Conservation (phyloP, 179 eudicot genomes). For the Vitellaria paradoxa region DNA sequence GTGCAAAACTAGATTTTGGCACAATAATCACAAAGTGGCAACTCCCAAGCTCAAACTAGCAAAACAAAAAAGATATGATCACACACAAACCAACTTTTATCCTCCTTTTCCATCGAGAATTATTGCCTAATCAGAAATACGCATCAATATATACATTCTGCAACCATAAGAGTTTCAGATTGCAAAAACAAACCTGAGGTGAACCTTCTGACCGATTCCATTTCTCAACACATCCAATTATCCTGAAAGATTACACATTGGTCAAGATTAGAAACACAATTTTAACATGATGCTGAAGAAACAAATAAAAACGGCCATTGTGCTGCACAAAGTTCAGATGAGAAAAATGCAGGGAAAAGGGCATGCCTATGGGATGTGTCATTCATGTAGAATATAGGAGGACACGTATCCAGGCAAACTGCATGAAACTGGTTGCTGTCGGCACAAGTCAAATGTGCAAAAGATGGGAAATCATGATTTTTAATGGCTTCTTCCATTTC, state of each 20-base stretch:
- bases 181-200: slow-evolving; percentile 68
- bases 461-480: slow-evolving; percentile 72
- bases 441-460: slow-evolving; percentile 69
- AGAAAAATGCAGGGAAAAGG: background rate
- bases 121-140: background rate
- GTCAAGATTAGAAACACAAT: background rate
- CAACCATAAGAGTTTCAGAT: background rate
- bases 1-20: background rate
- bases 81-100: background rate
- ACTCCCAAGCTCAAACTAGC: too few species aligned
- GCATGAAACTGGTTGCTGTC: slow-evolving; percentile 99
- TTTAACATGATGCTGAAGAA: background rate
- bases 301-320: background rate
- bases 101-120: too few species aligned
- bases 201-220: slow-evolving; percentile 90
- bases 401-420: slow-evolving; percentile 89
- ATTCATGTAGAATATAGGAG: slow-evolving; percentile 97
- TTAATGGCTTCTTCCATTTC: slow-evolving; percentile 92
- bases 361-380: slow-evolving; percentile 92
- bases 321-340: background rate
- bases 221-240: slow-evolving; percentile 85
- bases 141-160: background rate
- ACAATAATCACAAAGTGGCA: too few species aligned
- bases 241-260: slow-evolving; percentile 48
- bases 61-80: background rate